Evolutionary conservation across 805 yeast species (phyloP), one percentile per base, ranked within the genome.

Genomic region (Candida nemodendra): DNA sequence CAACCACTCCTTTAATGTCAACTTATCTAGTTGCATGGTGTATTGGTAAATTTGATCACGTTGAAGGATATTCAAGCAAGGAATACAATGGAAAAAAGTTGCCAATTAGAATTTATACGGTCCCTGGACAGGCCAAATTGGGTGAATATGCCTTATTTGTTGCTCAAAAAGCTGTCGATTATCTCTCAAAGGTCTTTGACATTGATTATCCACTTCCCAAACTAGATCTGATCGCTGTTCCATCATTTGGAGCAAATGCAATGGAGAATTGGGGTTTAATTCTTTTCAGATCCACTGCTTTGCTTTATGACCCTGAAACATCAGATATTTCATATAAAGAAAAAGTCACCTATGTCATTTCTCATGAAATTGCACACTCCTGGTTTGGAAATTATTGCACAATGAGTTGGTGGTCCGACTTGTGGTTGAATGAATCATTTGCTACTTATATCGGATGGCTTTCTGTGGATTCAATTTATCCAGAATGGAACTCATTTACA

Each of bases 321-420:
- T 72, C 79, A 2, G 79, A 72, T 51, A 64, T 68, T 1, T 46
- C 70, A 15, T 75, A 74, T 52, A 76, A 81, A 59, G 79, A 79
- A 57, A 81, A 82, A 45, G 93, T 86, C 21, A 81, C 88, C 5
- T 84, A 84, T 54, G 95, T 86, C 23, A 84, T 86, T 19, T 81
- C 83, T 42, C 95, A 87, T 64, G 95, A 86, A 63, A 68, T 86
- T 41, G 95, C 95, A 9, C 95, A 86, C 62, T 93, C 87, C 58
- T 87, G 95, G 95, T 87, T 86, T 54, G 95, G 95, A 39, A 82
- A 87, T 61, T 72, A 83, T 51, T 91, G 85, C 44, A 87, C 95
- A 32, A 87, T 86, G 95, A 79, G 83, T 53, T 87, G 95, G 93
- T 86, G 95, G 95, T 87, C 86, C 52, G 93, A 84, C 53, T 70